phyloP scores from a whole-genome alignment of 129 eudicot species.

The Sambucus nigra region DNA sequence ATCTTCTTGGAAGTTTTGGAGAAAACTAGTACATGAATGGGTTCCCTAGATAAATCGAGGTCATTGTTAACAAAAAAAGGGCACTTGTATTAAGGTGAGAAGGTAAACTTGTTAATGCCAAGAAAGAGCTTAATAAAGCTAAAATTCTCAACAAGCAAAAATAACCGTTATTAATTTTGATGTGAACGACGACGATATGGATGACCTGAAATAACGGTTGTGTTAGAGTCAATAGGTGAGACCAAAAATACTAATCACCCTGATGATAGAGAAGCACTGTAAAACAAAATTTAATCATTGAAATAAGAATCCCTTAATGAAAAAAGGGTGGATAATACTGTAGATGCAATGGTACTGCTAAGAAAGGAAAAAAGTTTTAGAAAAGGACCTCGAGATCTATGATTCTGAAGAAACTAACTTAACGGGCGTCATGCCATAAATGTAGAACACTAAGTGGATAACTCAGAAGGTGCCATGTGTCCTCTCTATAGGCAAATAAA shows the following conservation, averaged over 20 bases:
- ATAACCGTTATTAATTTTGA: conserved; percentile 68
- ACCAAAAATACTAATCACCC: conserved; percentile 33
- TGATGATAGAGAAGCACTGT: conserved; percentile 26
- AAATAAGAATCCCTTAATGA: conserved; percentile 57
- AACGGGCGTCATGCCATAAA: no score
- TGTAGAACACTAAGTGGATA: no score
- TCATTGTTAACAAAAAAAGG: conserved; percentile 55
- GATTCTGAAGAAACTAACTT: conserved; percentile 20
- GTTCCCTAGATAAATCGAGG: conserved; percentile 48
- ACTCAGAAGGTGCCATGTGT: no score
- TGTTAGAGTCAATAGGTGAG: conserved; percentile 90
- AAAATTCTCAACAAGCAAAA: conserved; percentile 83
- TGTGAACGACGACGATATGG: conserved; percentile 69
- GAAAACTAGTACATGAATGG: conserved; percentile 29
- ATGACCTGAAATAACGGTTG: conserved; percentile 68
- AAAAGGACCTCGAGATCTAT: conserved; percentile 32
- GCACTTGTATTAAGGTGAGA: conserved; percentile 80
- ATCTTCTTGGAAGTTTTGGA: conserved; percentile 50
- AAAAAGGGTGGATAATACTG: conserved; percentile 61
- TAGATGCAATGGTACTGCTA: conserved; percentile 54
- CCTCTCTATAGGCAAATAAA: no score
- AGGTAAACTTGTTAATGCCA: conserved; percentile 75
- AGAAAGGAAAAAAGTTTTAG: conserved; percentile 63
- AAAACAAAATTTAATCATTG: conserved; percentile 49
- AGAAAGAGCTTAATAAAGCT: conserved; percentile 84